Conservation (phyloP, 257 asterid species). For the Coffea canephora region DNA sequence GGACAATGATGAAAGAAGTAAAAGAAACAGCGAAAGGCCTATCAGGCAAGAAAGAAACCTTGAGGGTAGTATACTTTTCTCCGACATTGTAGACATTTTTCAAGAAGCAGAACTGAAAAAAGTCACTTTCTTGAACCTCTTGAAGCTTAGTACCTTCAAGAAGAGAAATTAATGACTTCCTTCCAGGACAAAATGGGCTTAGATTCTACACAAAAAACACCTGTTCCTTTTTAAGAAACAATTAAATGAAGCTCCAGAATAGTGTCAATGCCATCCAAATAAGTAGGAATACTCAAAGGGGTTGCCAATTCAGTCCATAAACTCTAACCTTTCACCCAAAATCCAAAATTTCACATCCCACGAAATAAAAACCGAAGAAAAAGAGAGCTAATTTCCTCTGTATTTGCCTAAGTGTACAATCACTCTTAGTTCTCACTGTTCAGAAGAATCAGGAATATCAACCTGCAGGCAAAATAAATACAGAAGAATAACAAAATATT, state of each 20-base stretch:
- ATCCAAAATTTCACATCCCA: background rate
- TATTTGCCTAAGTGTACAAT: background rate
- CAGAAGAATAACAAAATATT: background rate
- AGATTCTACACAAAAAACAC: background rate
- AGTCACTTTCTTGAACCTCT: background rate
- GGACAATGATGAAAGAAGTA: constrained; percentile 51
- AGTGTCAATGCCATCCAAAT: background rate
- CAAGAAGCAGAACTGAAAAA: background rate
- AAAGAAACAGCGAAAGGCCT: constrained; percentile 49
- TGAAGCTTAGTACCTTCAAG: background rate
- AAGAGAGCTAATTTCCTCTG: background rate
- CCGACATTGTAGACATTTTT: constrained; percentile 45
- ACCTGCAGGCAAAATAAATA: background rate
- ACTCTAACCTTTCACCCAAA: background rate
- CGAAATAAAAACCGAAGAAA: background rate
- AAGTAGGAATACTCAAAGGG: background rate
- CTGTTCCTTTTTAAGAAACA: background rate
- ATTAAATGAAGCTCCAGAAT: background rate
- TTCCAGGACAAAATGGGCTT: background rate
- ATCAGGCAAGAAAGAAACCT: constrained; percentile 57
- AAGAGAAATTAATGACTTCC: background rate
- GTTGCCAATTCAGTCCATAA: background rate
- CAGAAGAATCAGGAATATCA: background rate
- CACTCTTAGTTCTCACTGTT: background rate
- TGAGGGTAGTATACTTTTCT: constrained; percentile 52